Evolutionary conservation across 257 asterid species (phyloP), one percentile per base, ranked within the genome.

Genomic region (Schizonepeta tenuifolia): DNA sequence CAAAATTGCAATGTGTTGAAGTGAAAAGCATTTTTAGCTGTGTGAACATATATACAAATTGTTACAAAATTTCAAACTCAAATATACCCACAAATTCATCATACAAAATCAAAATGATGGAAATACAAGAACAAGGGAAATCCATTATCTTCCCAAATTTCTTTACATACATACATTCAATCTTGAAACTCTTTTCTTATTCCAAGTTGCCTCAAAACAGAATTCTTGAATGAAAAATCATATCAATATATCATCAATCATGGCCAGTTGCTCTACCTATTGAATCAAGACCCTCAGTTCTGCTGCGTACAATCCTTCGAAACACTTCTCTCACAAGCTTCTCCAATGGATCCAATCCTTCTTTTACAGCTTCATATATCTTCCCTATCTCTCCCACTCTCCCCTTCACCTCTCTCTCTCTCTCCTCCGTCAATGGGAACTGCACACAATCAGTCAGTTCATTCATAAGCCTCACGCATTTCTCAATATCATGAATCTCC

Each of bases 401-500:
- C 79, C 79, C 75, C 78, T 80, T 91, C 44, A 87, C 87, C 67
- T 94, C 96, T 8, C 71, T 85, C 75, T 87, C 99, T 81, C 78
- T 89, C 13, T 85, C 89, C 56, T 84, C 96, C 0, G 82, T 75
- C 77, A 90, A 74, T 0, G 98, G 98, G 20, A 90, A 90, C 35
- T 80, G 79, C 46, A 78, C 79, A 0, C 84, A 77, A 65, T 95
- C 96, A 0, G 80, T 73, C 81, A 88, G 51, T 65, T 88, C 96
- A 24, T 75, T 88, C 96, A 91, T 82, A 10, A 46, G 65, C 55
- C 84, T 63, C 2, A 85, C 77, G 8, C 96, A 85, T 72, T 74
- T 89, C 87, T 87, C 98, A 46, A 92, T 78, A 72, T 85, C 96
- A 21, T 77, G 80, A 79, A 95, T 88, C 93, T 92, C 99, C 90